These are phyloP conservation scores for Phyllosticta citrichinensis DNA, from an alignment of 2,329 filamentous ascomycete genomes.

Conservation along the genomic window DNA sequence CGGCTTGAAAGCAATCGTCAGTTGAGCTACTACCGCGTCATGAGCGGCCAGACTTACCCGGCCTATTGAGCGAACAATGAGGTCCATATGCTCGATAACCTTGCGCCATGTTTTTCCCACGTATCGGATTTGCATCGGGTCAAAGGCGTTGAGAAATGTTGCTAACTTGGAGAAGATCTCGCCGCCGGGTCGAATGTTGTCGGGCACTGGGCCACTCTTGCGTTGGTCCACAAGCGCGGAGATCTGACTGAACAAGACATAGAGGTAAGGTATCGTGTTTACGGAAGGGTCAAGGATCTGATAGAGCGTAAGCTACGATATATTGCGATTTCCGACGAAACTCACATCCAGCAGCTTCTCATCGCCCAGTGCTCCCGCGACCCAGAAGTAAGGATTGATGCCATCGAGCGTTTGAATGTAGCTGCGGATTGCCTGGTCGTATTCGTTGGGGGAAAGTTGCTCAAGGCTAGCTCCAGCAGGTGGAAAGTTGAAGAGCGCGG, in stretches of 20 bases:
- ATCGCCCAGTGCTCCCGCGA: slow-evolving; percentile 27
- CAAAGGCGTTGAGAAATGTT: slow-evolving; percentile 39
- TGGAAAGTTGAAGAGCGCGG: slow-evolving; percentile 8
- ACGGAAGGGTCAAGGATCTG: slow-evolving; percentile 44
- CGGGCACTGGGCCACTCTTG: slow-evolving; percentile 9
- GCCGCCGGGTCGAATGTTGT: slow-evolving; percentile 28
- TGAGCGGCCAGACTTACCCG: slow-evolving; percentile 19
- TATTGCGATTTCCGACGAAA: not conserved
- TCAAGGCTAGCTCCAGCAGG: slow-evolving; percentile 1
- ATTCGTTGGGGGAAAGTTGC: slow-evolving; percentile 19
- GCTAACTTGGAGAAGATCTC: slow-evolving; percentile 41
- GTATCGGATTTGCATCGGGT: slow-evolving; percentile 46
- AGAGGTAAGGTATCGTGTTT: slow-evolving; percentile 51
- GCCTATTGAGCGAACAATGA: slow-evolving; percentile 21
- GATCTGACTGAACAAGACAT: slow-evolving; percentile 42
- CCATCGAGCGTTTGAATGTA: slow-evolving; percentile 27
- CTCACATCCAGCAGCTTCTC: slow-evolving; percentile 31
- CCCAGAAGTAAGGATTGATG: slow-evolving; percentile 22
- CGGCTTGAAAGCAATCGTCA: slow-evolving; percentile 19
- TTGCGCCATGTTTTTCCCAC: slow-evolving; percentile 37
- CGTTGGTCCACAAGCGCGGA: slow-evolving; percentile 25
- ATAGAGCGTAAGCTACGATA: not conserved
- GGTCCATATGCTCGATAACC: slow-evolving; percentile 33
- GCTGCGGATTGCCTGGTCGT: slow-evolving; percentile 26
- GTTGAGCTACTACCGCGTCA: not conserved